Evolutionary conservation across 2,329 filamentous ascomycete genomes (phyloP), one percentile per base, ranked within the genome.

Genomic region (Helotiales sp.): DNA sequence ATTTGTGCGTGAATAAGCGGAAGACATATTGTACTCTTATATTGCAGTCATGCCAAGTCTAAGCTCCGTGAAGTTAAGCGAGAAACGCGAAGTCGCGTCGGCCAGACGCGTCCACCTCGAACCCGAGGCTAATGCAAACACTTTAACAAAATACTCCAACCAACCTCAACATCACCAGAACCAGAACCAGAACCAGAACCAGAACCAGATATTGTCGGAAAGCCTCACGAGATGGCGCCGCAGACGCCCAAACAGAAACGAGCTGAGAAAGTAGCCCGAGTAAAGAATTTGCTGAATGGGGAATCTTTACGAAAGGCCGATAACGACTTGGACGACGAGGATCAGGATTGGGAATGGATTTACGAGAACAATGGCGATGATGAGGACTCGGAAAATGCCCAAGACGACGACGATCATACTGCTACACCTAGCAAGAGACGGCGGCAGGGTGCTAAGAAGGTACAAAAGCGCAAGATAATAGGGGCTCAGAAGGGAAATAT

Each of bases 401-500:
- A 61, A 17, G 61, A 61, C 22, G 59, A 58, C 2, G 55, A 60
- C n/a, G 53, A 56, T n/a, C n/a, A n/a, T n/a, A 53, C 49, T 36
- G 48, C 49, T 17, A 60, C 62, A 57, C 52, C 54, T 12, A 52
- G 46, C 47, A 63, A 57, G 34, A 51, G 62, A 19, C 63, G 49
- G 60, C 65, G 40, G 68, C 70, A 51, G n/a, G 49, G 58, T 53
- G 48, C 42, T 66, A 54, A 68, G 42, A 71, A 73, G 56, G 56
- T 59, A 19, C 62, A 58, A 15, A 67, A 74, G 24, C 72, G 66
- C 47, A 80, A 76, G 56, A 96, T 97, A 44, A 73, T 95, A 38
- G 95, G 91, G 3, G 95, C 93, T 19, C 66, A 49, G 25, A 92
- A 92, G 81, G 93, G 92, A 24, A 79, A 73, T 12, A 96, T 97